Evolutionary conservation across 2,329 filamentous ascomycete species (phyloP).

Genomic region (Phyllosticta citrichinensis): DNA sequence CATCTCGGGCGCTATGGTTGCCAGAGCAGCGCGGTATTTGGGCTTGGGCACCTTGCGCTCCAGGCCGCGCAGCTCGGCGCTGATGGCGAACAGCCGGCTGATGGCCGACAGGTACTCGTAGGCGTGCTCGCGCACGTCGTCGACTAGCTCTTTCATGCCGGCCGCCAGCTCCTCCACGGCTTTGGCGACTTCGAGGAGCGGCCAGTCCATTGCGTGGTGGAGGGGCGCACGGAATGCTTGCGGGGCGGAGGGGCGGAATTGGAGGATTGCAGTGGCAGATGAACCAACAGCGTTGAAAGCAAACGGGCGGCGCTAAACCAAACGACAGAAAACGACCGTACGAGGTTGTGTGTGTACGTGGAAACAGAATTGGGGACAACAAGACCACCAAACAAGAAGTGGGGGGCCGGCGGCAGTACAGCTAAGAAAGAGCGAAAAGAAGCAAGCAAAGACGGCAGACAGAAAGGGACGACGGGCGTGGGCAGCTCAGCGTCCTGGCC

Average conservation of each 20-base stretch:
- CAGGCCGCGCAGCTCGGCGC: constrained; percentile 39
- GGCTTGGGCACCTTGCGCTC: constrained; percentile 34
- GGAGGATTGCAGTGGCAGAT: not conserved
- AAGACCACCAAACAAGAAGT: not conserved
- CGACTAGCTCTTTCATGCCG: constrained; percentile 40
- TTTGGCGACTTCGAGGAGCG: constrained; percentile 32
- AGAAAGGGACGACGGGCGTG: not conserved
- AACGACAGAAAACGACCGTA: not conserved
- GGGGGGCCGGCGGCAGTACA: not conserved
- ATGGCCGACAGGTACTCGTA: constrained; percentile 45
- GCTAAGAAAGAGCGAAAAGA: not conserved
- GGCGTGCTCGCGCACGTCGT: constrained; percentile 40
- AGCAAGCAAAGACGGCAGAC: not conserved
- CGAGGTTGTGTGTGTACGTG: not conserved
- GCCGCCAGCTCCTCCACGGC: constrained; percentile 44
- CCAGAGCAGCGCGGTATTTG: constrained; percentile 20
- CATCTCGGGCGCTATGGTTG: constrained; percentile 12
- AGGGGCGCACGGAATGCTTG: constrained; percentile 15
- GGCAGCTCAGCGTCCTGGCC: too few relatives aligned
- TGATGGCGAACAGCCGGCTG: constrained; percentile 45
- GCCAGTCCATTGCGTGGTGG: constrained; percentile 24
- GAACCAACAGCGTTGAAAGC: not conserved
- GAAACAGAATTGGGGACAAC: not conserved
- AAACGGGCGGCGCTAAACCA: not conserved
- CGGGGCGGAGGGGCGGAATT: too few relatives aligned